Evolutionary conservation across 495 filamentous ascomycete genomes (phyloP).

Genomic region (Astrothelium macrocarpum): DNA sequence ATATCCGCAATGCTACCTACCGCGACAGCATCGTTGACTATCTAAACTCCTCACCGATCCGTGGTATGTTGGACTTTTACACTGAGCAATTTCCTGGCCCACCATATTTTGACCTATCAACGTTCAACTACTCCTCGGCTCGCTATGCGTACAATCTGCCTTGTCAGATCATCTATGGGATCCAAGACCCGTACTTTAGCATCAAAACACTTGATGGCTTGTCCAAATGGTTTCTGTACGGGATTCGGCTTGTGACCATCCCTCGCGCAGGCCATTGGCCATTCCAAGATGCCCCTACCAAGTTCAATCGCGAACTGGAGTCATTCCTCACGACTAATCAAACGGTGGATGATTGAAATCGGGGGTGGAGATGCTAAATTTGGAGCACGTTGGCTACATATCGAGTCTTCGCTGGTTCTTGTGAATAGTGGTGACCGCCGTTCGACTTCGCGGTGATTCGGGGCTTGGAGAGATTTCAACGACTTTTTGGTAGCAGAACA

Average conservation of each 20-base stretch:
- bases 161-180: constrained; percentile 7
- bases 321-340: neutral
- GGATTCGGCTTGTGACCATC: constrained; percentile 8
- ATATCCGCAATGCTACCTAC: constrained; percentile 12
- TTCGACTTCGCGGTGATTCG: too few relatives aligned
- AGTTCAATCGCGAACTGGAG: constrained; percentile 6
- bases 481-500: too few relatives aligned
- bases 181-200: constrained; percentile 9
- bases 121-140: neutral
- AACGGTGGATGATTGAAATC: neutral
- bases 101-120: constrained; percentile 4
- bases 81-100: constrained; percentile 8
- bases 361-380: neutral
- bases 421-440: too few relatives aligned
- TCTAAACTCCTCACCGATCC: constrained; percentile 3
- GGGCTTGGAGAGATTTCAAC: too few relatives aligned
- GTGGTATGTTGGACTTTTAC: constrained; percentile 12
- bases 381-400: neutral
- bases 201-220: constrained; percentile 6
- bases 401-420: too few relatives aligned
- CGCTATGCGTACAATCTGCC: constrained; percentile 8
- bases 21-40: constrained; percentile 5
- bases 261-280: constrained; percentile 9
- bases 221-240: constrained; percentile 8
- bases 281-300: constrained; percentile 9